These are phyloP conservation scores for Avicennia marina DNA, from an alignment of 257 asterid genomes.

Conservation along the genomic window DNA sequence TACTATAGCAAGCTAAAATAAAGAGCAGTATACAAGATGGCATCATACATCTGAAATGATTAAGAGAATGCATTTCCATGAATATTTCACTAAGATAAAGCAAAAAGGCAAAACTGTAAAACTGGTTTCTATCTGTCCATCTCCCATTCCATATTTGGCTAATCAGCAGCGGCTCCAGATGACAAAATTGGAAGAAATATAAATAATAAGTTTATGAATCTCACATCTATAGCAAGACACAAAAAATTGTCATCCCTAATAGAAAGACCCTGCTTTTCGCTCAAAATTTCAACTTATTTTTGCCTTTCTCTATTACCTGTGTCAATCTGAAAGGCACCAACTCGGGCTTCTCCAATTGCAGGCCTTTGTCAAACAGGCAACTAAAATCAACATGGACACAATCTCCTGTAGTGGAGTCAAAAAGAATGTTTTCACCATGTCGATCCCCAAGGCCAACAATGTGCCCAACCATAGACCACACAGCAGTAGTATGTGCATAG, in stretches of 20 bases:
- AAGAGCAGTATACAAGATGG: not conserved
- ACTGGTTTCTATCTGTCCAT: no score
- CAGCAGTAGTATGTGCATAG: conserved; percentile 94
- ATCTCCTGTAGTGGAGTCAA: conserved; percentile 95
- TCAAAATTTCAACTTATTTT: not conserved
- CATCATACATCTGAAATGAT: not conserved
- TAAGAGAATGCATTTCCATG: no score
- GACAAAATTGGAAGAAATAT: no score
- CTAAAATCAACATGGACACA: conserved; percentile 99
- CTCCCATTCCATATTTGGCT: no score
- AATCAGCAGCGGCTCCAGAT: no score
- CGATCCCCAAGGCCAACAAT: conserved; percentile 99
- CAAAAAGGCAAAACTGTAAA: no score
- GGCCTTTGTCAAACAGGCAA: conserved; percentile 97
- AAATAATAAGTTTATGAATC: no score
- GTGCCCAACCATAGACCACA: conserved; percentile 99
- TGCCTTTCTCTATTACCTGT: conserved; percentile 52
- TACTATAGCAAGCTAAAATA: not conserved
- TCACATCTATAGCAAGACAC: no score
- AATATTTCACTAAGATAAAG: no score
- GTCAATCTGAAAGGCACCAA: conserved; percentile 96
- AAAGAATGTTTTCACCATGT: conserved; percentile 96
- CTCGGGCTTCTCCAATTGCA: conserved; percentile 93
- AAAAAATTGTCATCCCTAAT: no score
- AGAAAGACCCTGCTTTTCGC: not conserved